Evolutionary conservation across 441 rosid genomes (phyloP), one percentile per base, ranked within the genome.

Genomic region (Cnidoscolus chayamansa): DNA sequence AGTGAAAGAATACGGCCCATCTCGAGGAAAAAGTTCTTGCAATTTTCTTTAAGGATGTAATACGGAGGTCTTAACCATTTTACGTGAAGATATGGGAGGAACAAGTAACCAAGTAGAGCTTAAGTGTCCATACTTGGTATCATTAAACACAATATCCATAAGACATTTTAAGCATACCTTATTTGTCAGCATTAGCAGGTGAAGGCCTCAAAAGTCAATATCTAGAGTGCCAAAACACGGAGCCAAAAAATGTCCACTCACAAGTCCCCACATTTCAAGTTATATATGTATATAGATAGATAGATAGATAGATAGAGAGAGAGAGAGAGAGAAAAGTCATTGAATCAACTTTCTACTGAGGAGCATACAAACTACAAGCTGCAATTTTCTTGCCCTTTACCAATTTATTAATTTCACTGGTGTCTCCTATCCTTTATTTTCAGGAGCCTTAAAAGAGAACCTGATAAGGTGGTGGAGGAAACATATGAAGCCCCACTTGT

Each of bases 21-120:
- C 84, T 81, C 87, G 85, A 83, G 89, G 84, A 49, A 80, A 83
- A 76, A 72, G 82, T 72, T 83, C 70, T 63, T 15, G 51, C 25
- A 57, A 74, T 69, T 69, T 71, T 67, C 12, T 10, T 49, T 48
- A 30, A 58, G n/a, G 49, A 32, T 11, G 45, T 40, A 40, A 40
- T 40, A 40, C 4, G 45, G 7, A 40, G 45, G 7, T 31, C 12
- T 64, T 51, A 50, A 35, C 56, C 32, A 58, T 50, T 66, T 43
- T 68, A 50, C 25, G 4, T 35, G 4, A 35, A 35, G 37, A 4
- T 35, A 35, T 4, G 4, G 37, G 4, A 35, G 37, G 37, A 35
- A 2, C 37, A 35, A 35, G 37, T 35, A 35, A 35, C 4, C 4
- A 4, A 35, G 37, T 35, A 2, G 37, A 35, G 37, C 37, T 35